These are phyloP conservation scores for Tuber microsphaerosporum DNA, from an alignment of 495 filamentous ascomycete species.

Conservation along the genomic window DNA sequence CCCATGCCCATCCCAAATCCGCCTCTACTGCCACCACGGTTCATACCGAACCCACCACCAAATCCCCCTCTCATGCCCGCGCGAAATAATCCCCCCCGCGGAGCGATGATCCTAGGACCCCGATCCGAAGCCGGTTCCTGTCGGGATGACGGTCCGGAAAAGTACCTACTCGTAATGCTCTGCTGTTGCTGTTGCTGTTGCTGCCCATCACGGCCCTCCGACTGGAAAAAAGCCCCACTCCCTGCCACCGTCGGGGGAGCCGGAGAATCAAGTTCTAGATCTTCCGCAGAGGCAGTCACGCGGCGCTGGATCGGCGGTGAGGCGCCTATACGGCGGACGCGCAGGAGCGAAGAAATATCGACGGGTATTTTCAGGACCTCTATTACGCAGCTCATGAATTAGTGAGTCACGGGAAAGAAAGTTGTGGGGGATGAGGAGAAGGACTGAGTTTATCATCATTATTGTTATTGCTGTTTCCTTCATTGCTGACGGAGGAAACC, in stretches of 20 bases:
- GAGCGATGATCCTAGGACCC: not conserved
- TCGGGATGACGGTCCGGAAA: not conserved
- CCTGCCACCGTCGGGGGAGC: not conserved
- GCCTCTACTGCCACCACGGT: slow-evolving; percentile 12
- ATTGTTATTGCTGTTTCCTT: not conserved
- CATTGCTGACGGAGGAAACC: not conserved
- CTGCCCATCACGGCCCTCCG: not conserved
- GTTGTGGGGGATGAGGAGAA: not conserved
- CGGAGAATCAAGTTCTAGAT: not conserved
- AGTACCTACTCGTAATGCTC: not conserved
- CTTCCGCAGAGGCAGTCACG: not conserved
- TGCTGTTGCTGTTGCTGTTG: not conserved
- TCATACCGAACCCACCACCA: slow-evolving; percentile 8
- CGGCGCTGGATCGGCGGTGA: not conserved
- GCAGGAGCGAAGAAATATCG: not conserved
- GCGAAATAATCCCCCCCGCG: slow-evolving; percentile 6
- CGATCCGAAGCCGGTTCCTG: not conserved
- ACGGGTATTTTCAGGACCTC: not conserved
- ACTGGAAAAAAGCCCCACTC: not conserved
- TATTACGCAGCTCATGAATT: not conserved
- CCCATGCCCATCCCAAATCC: slow-evolving; percentile 3
- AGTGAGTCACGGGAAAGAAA: not conserved
- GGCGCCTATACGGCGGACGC: not conserved
- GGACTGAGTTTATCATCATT: not conserved
- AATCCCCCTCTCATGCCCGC: slow-evolving; percentile 1